These are phyloP conservation scores for Trametes pubescens DNA, from an alignment of 1,284 basidiomycete species.

Conservation along the genomic window DNA sequence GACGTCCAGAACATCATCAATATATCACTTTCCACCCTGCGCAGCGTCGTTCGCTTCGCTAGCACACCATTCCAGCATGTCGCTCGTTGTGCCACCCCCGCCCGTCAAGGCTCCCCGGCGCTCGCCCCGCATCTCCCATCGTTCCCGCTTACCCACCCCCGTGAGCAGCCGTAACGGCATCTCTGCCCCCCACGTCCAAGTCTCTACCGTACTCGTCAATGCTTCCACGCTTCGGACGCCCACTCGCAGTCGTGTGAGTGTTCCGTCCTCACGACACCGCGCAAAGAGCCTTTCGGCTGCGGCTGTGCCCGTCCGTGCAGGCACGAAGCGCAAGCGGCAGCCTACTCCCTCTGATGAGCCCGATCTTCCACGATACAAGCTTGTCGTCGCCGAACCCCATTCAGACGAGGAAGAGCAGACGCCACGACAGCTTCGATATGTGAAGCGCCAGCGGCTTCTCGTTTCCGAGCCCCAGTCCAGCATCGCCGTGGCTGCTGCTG, in stretches of 20 bases:
- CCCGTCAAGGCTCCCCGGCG: constrained; percentile 25
- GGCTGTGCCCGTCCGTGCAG: constrained; percentile 14
- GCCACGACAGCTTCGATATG: constrained; percentile 30
- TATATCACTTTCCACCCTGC: constrained; percentile 1
- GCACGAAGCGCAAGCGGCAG: constrained; percentile 27
- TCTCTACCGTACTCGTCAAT: background rate
- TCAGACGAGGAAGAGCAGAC: constrained; percentile 19
- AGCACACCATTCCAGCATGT: constrained; percentile 19
- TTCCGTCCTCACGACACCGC: constrained; percentile 8
- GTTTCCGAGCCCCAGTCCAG: constrained; percentile 10
- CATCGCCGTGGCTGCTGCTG: constrained; percentile 9
- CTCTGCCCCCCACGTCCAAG: constrained; percentile 1
- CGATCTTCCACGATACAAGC: constrained; percentile 25
- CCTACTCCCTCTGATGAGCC: constrained; percentile 1
- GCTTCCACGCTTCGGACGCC: constrained; percentile 9
- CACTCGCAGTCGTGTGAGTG: constrained; percentile 19
- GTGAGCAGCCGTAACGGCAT: constrained; percentile 9
- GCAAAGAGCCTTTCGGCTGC: background rate
- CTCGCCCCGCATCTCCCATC: constrained; percentile 30
- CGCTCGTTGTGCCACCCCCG: constrained; percentile 28
- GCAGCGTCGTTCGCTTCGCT: background rate
- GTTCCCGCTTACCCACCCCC: constrained; percentile 19
- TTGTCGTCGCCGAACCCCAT: constrained; percentile 16
- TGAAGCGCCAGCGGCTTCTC: constrained; percentile 32
- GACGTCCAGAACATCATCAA: background rate